Conservation (phyloP, 306 rosid species). For the Vigna hirtella region DNA sequence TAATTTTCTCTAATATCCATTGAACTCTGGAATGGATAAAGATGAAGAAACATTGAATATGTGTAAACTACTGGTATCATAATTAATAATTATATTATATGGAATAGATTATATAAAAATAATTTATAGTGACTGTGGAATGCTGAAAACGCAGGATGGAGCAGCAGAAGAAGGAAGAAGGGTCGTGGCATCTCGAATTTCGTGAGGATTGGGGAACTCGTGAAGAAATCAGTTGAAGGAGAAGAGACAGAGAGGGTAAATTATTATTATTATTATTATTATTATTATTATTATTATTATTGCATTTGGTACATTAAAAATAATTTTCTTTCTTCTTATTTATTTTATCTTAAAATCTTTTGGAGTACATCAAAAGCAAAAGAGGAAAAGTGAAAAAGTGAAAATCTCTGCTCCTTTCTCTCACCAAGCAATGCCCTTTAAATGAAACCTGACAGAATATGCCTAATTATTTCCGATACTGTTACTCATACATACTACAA, state of each 20-base stretch:
- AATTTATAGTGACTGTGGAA: neutral
- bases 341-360: constrained; percentile 34
- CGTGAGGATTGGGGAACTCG: constrained; percentile 33
- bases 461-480: constrained; percentile 3
- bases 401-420: constrained; percentile 44
- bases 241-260: neutral
- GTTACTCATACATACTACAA: neutral
- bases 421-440: constrained; percentile 21
- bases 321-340: constrained; percentile 1
- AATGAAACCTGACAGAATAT: constrained; percentile 40
- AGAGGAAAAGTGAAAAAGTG: constrained; percentile 39
- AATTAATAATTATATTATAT: neutral
- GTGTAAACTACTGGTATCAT: too few species aligned
- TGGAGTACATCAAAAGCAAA: constrained; percentile 46
- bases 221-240: constrained; percentile 9
- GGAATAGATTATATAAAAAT: neutral
- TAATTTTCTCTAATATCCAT: neutral
- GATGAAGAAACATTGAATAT: too few species aligned
- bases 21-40: too few species aligned
- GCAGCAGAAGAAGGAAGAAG: constrained; percentile 31
- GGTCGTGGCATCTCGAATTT: constrained; percentile 48
- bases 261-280: neutral
- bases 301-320: neutral
- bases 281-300: neutral
- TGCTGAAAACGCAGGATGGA: constrained; percentile 20